phyloP scores from a whole-genome alignment of 306 rosid species.

The Gastrolobium villosum region DNA sequence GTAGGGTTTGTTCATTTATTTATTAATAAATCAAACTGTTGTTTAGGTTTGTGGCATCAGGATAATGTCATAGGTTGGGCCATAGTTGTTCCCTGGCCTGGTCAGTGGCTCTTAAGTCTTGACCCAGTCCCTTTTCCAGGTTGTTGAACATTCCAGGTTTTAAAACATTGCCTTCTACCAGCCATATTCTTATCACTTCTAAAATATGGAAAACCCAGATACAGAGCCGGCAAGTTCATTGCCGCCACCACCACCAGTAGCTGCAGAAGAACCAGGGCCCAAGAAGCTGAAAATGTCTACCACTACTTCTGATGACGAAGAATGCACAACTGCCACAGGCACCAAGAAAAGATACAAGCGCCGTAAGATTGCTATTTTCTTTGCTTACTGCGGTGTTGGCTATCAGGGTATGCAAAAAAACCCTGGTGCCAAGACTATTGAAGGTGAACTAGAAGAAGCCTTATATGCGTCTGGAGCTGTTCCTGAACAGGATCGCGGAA shows the following conservation, averaged over 20 bases:
- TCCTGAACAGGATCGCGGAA: constrained; percentile 84
- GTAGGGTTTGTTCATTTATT: constrained; percentile 28
- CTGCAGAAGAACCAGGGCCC: constrained; percentile 61
- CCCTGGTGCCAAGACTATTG: constrained; percentile 97
- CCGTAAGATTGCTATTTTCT: constrained; percentile 85
- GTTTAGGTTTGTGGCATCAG: constrained; percentile 52
- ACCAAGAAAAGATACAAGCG: constrained; percentile 78
- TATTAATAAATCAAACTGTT: constrained; percentile 36
- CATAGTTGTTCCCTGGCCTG: constrained; percentile 45
- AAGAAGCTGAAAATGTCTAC: constrained; percentile 89
- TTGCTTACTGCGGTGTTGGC: constrained; percentile 95
- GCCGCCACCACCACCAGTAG: constrained; percentile 40
- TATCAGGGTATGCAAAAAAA: constrained; percentile 99
- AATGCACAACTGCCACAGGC: constrained; percentile 40
- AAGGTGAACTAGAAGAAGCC: constrained; percentile 93
- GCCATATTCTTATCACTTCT: constrained; percentile 47
- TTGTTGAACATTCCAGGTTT: constrained; percentile 49
- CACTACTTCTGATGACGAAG: constrained; percentile 84
- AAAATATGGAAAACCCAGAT: constrained; percentile 71
- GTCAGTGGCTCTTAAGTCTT: constrained; percentile 49
- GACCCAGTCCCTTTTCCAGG: constrained; percentile 45
- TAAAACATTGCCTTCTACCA: constrained; percentile 43
- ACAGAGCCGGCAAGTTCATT: constrained; percentile 53
- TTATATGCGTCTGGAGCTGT: constrained; percentile 79
- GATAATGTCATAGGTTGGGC: constrained; percentile 46